phyloP scores from a whole-genome alignment of 768 basidiomycete species.

The Lactifluus volemus region DNA sequence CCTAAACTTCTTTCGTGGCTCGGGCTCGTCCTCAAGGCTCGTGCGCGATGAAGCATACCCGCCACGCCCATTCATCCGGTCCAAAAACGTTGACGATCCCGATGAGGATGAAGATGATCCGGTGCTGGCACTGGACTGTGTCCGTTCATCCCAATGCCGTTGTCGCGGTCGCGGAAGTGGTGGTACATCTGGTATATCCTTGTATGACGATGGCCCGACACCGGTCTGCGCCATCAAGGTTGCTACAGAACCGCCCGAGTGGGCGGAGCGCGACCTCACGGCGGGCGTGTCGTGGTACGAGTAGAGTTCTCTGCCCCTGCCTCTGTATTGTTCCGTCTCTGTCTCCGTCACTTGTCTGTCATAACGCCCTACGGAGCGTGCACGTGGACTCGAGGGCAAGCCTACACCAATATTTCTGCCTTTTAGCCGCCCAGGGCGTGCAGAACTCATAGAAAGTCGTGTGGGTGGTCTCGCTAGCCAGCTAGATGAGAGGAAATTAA shows the following conservation, averaged over 20 bases:
- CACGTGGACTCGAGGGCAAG: conserved; percentile 33
- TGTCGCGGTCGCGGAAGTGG: conserved; percentile 15
- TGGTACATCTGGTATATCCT: conserved; percentile 11
- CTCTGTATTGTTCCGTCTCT: neutral
- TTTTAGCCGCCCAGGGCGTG: conserved; percentile 1
- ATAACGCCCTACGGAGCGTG: conserved; percentile 29
- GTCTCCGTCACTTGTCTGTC: conserved; percentile 2
- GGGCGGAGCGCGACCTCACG: conserved; percentile 16
- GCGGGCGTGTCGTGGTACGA: neutral
- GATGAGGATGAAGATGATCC: conserved; percentile 26
- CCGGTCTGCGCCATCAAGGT: conserved; percentile 11
- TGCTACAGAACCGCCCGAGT: conserved; percentile 21
- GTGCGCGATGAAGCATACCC: conserved; percentile 35
- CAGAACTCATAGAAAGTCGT: conserved; percentile 13
- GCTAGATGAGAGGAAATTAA: conserved; percentile 2
- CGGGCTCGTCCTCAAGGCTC: conserved; percentile 35
- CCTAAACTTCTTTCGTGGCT: conserved; percentile 1
- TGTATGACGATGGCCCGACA: neutral
- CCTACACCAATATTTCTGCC: conserved; percentile 21
- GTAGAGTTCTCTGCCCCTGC: conserved; percentile 13
- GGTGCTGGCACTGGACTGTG: conserved; percentile 22
- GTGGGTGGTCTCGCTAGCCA: conserved; percentile 1
- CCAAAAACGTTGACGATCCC: conserved; percentile 28
- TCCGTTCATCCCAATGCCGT: conserved; percentile 6
- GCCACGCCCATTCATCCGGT: conserved; percentile 26